Evolutionary conservation across 1,284 basidiomycete species (phyloP).

Genomic region (Bjerkandera adusta): DNA sequence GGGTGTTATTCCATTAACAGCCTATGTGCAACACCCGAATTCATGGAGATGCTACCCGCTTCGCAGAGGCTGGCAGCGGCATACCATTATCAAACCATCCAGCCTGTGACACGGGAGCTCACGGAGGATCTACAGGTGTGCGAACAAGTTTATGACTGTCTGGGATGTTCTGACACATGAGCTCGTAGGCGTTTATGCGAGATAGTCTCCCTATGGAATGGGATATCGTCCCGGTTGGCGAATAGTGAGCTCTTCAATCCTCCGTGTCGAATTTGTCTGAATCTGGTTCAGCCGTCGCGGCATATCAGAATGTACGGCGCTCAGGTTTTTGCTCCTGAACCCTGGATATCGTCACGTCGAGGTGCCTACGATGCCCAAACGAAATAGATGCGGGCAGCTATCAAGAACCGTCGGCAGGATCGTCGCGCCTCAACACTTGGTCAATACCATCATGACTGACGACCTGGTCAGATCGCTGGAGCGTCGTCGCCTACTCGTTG

Average conservation of each 20-base stretch:
- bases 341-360: no score
- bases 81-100: slow-evolving; percentile 27
- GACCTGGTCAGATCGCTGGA: no score
- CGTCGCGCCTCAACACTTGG: no score
- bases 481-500: no score
- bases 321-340: no score
- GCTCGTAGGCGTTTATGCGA: slow-evolving; percentile 40
- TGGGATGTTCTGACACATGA: no score
- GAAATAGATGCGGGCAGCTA: no score
- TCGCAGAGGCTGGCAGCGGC: not conserved
- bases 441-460: no score
- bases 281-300: slow-evolving; percentile 40
- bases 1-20: slow-evolving; percentile 43
- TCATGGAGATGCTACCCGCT: slow-evolving; percentile 32
- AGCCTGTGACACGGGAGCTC: slow-evolving; percentile 14
- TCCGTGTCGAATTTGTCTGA: not conserved
- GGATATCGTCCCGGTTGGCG: slow-evolving; percentile 43
- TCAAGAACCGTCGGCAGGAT: no score
- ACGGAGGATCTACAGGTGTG: slow-evolving; percentile 31
- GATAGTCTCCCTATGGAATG: slow-evolving; percentile 39
- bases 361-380: no score
- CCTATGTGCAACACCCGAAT: slow-evolving; percentile 37
- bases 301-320: not conserved
- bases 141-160: not conserved
- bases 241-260: slow-evolving; percentile 40